phyloP scores from a whole-genome alignment of 495 filamentous ascomycete genomes.

The Glonium stellatum region DNA sequence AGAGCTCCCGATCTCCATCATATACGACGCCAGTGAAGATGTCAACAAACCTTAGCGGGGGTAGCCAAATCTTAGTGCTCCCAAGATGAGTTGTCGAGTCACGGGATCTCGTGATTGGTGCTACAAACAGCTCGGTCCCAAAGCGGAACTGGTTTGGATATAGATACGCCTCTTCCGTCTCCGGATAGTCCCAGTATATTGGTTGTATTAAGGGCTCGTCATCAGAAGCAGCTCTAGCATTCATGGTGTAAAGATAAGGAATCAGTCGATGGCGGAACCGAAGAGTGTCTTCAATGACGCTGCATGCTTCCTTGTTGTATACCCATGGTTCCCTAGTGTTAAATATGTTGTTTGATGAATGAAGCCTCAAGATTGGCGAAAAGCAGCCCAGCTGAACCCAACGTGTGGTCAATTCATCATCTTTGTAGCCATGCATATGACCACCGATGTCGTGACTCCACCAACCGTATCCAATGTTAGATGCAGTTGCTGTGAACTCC shows the following conservation, averaged over 20 bases:
- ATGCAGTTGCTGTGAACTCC: slow-evolving; percentile 55
- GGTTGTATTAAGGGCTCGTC: slow-evolving; percentile 48
- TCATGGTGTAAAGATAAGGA: slow-evolving; percentile 54
- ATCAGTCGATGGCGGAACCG: slow-evolving; percentile 47
- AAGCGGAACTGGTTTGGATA: slow-evolving; percentile 50
- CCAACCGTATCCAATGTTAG: slow-evolving; percentile 59
- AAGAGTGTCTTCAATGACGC: slow-evolving; percentile 44
- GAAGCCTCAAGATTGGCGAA: slow-evolving; percentile 52
- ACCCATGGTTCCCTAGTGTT: slow-evolving; percentile 53
- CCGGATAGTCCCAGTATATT: slow-evolving; percentile 53
- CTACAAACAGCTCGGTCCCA: slow-evolving; percentile 47
- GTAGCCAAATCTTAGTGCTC: slow-evolving; percentile 46
- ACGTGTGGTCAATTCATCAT: slow-evolving; percentile 48
- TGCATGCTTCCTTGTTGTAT: slow-evolving; percentile 36
- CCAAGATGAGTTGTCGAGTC: slow-evolving; percentile 37
- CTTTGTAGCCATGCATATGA: slow-evolving; percentile 45
- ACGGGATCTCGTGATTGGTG: slow-evolving; percentile 45
- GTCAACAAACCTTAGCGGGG: slow-evolving; percentile 44
- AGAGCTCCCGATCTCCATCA: slow-evolving; percentile 44
- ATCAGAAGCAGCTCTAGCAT: slow-evolving; percentile 39
- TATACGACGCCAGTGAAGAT: slow-evolving; percentile 48
- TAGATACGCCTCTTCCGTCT: slow-evolving; percentile 43
- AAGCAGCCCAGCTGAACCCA: slow-evolving; percentile 55
- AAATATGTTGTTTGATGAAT: slow-evolving; percentile 47
- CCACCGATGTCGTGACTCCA: slow-evolving; percentile 61